Evolutionary conservation across 2,329 filamentous ascomycete species (phyloP), one percentile per base, ranked within the genome.

Genomic region (Epichloe typhina): DNA sequence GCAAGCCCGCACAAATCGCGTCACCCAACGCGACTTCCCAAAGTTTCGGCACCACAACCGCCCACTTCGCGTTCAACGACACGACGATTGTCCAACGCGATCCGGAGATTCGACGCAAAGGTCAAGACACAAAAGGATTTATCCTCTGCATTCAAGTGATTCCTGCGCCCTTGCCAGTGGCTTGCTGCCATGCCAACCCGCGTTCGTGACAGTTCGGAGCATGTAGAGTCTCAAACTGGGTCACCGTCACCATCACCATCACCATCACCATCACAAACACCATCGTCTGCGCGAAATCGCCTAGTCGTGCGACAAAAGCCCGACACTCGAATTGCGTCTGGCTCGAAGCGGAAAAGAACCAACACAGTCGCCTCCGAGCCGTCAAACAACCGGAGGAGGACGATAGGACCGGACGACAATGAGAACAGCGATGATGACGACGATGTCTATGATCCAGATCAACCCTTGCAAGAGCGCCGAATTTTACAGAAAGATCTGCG

Each of bases 391-490:
- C 57, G 46, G 7, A 55, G 43, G 52, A 59, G 44, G 54, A 56
- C 46, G 45, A 57, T 15, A 13, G 52, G 44, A 6, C 52, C 53
- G 17, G 53, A 51, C 15, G 55, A 54, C 35, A 55, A 55, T 21
- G 52, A 54, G 7, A 47, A 57, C 33, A 42, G 55, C 4, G 52
- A 54, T 23, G 13, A 11, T 8, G 40, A 56, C 19, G 55, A 57
- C 17, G 72, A 77, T 19, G 71, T 73, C 5, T 95, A 90, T 65
- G 86, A 96, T 61, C 90, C 89, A 0, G 83, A 94, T 54, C 91
- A 96, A 63, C 75, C 88, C 51, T 72, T 84, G 12, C 79, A 84
- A 42, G 79, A 89, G 65, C 80, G 88, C 40, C 77, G 90, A 23
- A 69, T 73, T 49, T 70, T 95, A 36, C 84, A 89, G 53, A 80